Conservation (phyloP, 768 basidiomycete genomes). For the Psilocybe azurescens region DNA sequence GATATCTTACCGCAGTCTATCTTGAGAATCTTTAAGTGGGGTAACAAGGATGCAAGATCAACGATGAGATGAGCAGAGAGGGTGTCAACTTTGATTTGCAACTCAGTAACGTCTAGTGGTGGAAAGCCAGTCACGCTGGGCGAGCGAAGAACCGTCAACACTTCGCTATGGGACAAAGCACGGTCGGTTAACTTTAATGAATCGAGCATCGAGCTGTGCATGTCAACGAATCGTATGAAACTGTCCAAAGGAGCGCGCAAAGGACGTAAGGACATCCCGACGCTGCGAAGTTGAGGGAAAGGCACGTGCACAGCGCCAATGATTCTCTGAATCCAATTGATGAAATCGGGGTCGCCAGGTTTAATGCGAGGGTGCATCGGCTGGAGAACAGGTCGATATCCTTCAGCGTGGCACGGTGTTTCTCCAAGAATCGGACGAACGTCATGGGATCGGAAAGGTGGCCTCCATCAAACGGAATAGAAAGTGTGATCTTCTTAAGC, state of each 20-base stretch:
- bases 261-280: conserved; percentile 45
- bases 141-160: conserved; percentile 31
- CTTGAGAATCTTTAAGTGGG: conserved; percentile 14
- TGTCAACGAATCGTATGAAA: conserved; percentile 35
- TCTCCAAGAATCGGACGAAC: conserved; percentile 40
- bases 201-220: conserved; percentile 33
- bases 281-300: conserved; percentile 35
- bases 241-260: conserved; percentile 36
- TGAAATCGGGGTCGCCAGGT: conserved; percentile 29
- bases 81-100: conserved; percentile 17
- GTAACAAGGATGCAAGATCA: conserved; percentile 15
- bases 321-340: conserved; percentile 49
- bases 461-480: conserved; percentile 50
- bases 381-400: conserved; percentile 41
- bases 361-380: conserved; percentile 24
- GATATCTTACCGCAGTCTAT: conserved; percentile 17
- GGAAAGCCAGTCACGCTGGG: neutral
- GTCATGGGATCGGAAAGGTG: conserved; percentile 40
- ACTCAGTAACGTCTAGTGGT: conserved; percentile 4
- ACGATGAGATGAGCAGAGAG: conserved; percentile 18
- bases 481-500: conserved; percentile 42
- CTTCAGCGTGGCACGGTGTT: conserved; percentile 39
- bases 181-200: conserved; percentile 44
- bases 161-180: conserved; percentile 33
- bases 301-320: conserved; percentile 31